Evolutionary conservation across 208 protist species (phyloP), one percentile per base, ranked within the genome.

Genomic region (Porcisia deanei): DNA sequence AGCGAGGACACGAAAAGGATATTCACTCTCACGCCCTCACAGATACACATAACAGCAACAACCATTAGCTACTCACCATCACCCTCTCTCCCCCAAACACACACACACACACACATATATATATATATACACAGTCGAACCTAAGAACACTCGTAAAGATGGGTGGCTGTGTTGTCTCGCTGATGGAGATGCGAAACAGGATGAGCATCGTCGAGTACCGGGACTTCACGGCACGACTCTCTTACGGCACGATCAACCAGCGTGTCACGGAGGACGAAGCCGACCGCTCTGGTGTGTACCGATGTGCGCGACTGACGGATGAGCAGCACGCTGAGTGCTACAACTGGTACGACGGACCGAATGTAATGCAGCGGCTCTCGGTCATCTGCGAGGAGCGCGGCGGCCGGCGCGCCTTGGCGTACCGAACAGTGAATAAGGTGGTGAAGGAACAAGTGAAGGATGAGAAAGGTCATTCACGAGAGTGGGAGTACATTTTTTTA

Each of bases 401-500:
- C 30, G 64, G 80, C 18, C 63, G 53, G n/a, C 68, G 71, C 10
- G 87, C 83, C 69, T 74, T 92, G 53, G 87, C 87, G 45, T 91
- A 88, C 71, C 83, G 87, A 68, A 82, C 75, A 49, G 68, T 91
- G 3, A 70, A 83, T 5, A 82, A 85, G 61, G 60, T 88, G 49
- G 75, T 71, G 55, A 91, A 79, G 61, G 79, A 87, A 70, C 34
- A 34, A 64, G 81, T 81, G 74, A 67, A 80, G 55, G 71, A 88
- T 52, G 83, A 79, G 53, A 85, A 86, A 72, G 94, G 85, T 0
- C 53, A 37, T 37, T 78, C 84, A 77, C 65, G 54, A 59, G 83
- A 54, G 25, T 93, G 80, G 75, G 82, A 88, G 76, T 81, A 85
- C 60, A 87, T 77, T 18, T 81, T 92, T 72, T 69, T 95, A n/a